Evolutionary conservation across 2,329 filamentous ascomycete genomes (phyloP).

Genomic region (Calonectria pseudoreteaudii): DNA sequence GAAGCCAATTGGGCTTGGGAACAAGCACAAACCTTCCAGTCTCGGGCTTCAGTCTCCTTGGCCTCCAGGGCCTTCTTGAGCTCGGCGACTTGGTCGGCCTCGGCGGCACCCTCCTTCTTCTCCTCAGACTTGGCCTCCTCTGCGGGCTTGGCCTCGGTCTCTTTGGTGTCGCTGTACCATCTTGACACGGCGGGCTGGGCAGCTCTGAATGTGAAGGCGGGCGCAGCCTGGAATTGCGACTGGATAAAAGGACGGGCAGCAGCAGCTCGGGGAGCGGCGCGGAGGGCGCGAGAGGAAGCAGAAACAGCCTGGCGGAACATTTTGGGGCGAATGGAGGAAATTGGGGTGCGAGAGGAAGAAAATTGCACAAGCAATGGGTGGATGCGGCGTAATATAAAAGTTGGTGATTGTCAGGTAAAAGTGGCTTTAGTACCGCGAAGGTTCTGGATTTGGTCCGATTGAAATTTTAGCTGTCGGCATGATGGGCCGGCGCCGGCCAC

Average conservation of each 20-base stretch:
- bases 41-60: conserved; percentile 68
- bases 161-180: conserved; percentile 64
- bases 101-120: conserved; percentile 43
- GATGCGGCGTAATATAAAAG: conserved; percentile 23
- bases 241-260: conserved; percentile 50
- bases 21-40: conserved; percentile 79
- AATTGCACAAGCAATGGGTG: conserved; percentile 16
- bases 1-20: neutral
- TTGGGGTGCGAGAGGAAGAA: conserved; percentile 10
- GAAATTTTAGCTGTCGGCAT: conserved; percentile 48
- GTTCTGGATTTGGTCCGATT: conserved; percentile 37
- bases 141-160: conserved; percentile 44
- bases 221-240: conserved; percentile 52
- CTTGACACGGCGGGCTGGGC: conserved; percentile 50
- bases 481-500: conserved; percentile 41
- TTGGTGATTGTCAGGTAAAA: conserved; percentile 32
- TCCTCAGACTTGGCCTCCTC: conserved; percentile 45
- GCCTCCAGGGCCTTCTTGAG: conserved; percentile 65
- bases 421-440: conserved; percentile 41
- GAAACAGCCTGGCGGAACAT: conserved; percentile 62
- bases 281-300: conserved; percentile 57
- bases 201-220: conserved; percentile 51
- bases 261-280: conserved; percentile 53
- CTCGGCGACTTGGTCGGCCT: conserved; percentile 53
- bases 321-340: conserved; percentile 28